Evolutionary conservation across 2,329 filamentous ascomycete species (phyloP), one percentile per base, ranked within the genome.

Genomic region (Cladosporium sp.): DNA sequence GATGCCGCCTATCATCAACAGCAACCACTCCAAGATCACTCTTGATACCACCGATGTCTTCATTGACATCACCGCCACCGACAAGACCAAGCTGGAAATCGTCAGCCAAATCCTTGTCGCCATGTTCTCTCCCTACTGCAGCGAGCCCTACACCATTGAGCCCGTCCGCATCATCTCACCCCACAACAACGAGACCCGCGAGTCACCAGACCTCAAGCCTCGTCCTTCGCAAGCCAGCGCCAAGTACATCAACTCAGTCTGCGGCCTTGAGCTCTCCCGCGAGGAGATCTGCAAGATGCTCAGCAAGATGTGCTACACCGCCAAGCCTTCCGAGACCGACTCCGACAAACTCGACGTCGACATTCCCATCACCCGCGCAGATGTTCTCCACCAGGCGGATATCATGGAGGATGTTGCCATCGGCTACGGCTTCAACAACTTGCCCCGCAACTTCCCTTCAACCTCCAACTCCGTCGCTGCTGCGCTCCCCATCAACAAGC

Each of bases 401-500:
- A 91, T 99, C 71, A 99, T 99, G 94, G 95, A 99, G 81, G 96
- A 99, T 76, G 89, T 96, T 23, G 95, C 93, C 49, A 95, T 99
- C 70, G 93, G 92, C 62, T 97, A 98, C 78, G 95, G 96, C 70
- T 99, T 97, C 86, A 99, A 99, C 84, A 92, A 91, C 69, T 89
- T 99, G 21, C 93, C 94, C 1, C 89, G 93, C 62, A 88, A 90
- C 58, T 92, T 94, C 74, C 93, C 93, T 10, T 93, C 89, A 78
- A 93, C 93, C 75, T 90, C 91, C 28, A 91, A 90, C 64, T 95
- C 92, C 6, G 88, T 97, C 67, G 96, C 92, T 56, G 90, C 92
- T 65, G 92, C 93, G 11, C 85, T 98, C 11, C 87, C 88, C 67
- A 90, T 99, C 80, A 99, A 99, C 85, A 98, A 97, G 81, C 89